Base-by-base conservation (phyloP, 768 basidiomycete species). In the Mycena metata region DNA sequence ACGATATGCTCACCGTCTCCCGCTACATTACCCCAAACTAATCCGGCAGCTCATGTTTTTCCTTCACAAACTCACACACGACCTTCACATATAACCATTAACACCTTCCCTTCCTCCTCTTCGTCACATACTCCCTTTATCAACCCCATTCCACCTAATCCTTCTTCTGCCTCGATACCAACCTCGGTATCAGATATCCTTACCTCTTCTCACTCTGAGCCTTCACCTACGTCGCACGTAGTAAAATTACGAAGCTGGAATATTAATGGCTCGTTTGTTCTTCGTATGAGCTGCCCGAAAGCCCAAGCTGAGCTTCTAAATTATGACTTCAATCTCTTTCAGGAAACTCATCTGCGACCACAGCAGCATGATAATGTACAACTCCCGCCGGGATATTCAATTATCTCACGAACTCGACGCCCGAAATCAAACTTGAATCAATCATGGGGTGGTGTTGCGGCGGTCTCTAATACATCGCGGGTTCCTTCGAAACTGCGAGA, bases 21-120 rank as follows among this genome's bases (percentile, higher is more conserved):
- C n/a, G n/a, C n/a, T n/a, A n/a, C n/a, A n/a, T n/a, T n/a, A n/a
- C 21, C 70, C 75, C 41, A 50, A 50, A 50, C 49, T 50, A 50
- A 50, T 26, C 17, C 49, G 49, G 49, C 21, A n/a, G n/a, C n/a
- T n/a, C 49, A 50, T 24, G 23, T 50, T n/a, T n/a, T n/a, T n/a
- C n/a, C n/a, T n/a, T n/a, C n/a, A n/a, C n/a, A n/a, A n/a, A n/a
- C n/a, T n/a, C 49, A 50, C 26, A 17, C 26, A 7, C 17, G 23
- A 6, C 49, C 49, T 50, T 50, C 49, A 23, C 26, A 13, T 50
- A 24, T 50, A 23, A 9, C 23, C 9, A 30, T 13, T 23, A 50
- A 23, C 19, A n/a, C n/a, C n/a, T n/a, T n/a, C n/a, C n/a, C n/a
- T n/a, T n/a, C n/a, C n/a, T n/a, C n/a, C n/a, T 17, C 49, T 30